Conservation (phyloP, 768 basidiomycete genomes). For the Flagelloscypha sp. region DNA sequence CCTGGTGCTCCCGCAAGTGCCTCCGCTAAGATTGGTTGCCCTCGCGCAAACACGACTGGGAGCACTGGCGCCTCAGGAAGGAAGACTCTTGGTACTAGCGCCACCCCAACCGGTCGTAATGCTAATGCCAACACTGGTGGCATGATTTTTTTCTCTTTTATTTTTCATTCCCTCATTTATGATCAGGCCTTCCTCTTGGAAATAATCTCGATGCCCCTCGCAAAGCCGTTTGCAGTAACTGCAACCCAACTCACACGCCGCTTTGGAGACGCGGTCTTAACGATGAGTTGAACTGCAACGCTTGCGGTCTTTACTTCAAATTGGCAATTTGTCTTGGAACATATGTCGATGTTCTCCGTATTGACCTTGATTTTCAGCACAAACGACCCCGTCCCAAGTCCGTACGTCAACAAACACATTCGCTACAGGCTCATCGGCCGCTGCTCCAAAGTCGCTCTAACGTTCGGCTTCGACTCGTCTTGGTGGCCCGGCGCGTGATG, state of each 20-base stretch:
- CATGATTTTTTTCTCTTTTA: no score
- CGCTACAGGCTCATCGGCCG: slow-evolving; percentile 12
- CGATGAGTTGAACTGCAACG: slow-evolving; percentile 25
- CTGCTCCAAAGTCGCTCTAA: slow-evolving; percentile 8
- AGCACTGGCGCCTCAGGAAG: no score
- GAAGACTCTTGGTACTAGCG: no score
- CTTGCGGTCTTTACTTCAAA: slow-evolving; percentile 23
- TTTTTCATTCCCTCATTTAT: no score
- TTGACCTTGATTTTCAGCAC: slow-evolving; percentile 10
- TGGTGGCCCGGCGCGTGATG: neutral
- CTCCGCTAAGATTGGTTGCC: no score
- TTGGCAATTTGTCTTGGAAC: slow-evolving; percentile 15
- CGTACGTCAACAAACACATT: slow-evolving; percentile 11
- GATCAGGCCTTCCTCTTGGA: no score
- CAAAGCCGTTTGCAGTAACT: slow-evolving; percentile 22
- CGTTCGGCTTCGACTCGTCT: slow-evolving; percentile 9
- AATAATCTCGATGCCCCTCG: slow-evolving; percentile 21
- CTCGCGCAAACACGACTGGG: no score
- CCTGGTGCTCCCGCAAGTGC: no score
- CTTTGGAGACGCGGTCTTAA: slow-evolving; percentile 24
- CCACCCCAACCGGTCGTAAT: slow-evolving; percentile 11
- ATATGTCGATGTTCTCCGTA: slow-evolving; percentile 2
- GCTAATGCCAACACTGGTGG: no score
- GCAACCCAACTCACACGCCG: slow-evolving; percentile 23
- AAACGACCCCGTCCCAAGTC: slow-evolving; percentile 18